Conservation (phyloP, 495 filamentous ascomycete genomes). For the Xylaria nigripes region DNA sequence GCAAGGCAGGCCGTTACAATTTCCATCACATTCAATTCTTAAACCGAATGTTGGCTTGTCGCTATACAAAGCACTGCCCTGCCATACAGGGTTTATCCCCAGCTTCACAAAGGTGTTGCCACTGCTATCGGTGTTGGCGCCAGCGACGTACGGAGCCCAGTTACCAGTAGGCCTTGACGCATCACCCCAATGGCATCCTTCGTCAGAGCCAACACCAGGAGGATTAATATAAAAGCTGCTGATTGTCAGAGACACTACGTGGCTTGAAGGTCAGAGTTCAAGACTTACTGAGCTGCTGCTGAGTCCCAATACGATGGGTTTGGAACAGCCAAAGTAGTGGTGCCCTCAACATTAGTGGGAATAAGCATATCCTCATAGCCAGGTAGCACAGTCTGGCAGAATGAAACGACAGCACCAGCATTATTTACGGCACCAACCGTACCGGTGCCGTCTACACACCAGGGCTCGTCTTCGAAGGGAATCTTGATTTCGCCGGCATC, state of each 20-base stretch:
- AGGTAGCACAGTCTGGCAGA: conserved; percentile 78
- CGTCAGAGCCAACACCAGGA: conserved; percentile 51
- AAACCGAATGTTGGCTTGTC: conserved; percentile 59
- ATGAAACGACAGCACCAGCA: conserved; percentile 51
- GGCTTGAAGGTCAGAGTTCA: background rate
- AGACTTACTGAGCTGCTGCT: conserved; percentile 65
- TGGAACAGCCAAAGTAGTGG: conserved; percentile 61
- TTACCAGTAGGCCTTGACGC: conserved; percentile 59
- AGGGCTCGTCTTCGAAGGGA: conserved; percentile 59
- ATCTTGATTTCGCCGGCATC: conserved; percentile 60
- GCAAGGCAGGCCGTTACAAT: conserved; percentile 69
- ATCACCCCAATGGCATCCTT: conserved; percentile 67
- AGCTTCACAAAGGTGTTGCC: conserved; percentile 70
- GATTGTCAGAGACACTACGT: conserved; percentile 1
- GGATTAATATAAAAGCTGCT: conserved; percentile 70
- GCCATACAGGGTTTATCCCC: conserved; percentile 73
- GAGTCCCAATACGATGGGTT: conserved; percentile 60
- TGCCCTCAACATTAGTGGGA: conserved; percentile 53
- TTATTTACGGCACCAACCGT: conserved; percentile 57
- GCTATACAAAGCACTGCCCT: conserved; percentile 48
- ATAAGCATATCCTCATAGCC: conserved; percentile 89
- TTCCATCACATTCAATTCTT: conserved; percentile 60
- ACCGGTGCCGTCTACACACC: conserved; percentile 66
- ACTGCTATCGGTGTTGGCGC: conserved; percentile 57
- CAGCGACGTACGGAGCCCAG: conserved; percentile 73